Evolutionary conservation across 345 rosid genomes (phyloP).

Genomic region (Acer yangbiense): DNA sequence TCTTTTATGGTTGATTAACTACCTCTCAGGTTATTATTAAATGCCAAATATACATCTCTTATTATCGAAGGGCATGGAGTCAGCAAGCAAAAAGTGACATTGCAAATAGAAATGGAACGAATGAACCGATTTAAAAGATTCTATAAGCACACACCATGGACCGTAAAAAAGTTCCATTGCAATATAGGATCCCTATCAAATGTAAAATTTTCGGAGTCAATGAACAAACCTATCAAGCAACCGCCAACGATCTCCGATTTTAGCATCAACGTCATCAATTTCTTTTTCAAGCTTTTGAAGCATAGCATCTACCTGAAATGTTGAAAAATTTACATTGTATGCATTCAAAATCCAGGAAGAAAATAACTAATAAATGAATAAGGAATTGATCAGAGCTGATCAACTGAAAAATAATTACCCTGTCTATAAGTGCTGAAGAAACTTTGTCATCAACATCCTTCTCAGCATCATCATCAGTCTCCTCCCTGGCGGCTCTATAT

Average conservation of each 20-base stretch:
- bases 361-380: background rate
- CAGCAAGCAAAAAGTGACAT: background rate
- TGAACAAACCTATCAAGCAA: slow-evolving; percentile 78
- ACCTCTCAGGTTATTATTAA: background rate
- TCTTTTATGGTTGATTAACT: background rate
- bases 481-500: slow-evolving; percentile 88
- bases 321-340: slow-evolving; percentile 13
- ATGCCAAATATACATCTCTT: background rate
- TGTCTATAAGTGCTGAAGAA: slow-evolving; percentile 76
- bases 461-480: slow-evolving; percentile 62
- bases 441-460: slow-evolving; percentile 66
- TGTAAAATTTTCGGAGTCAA: slow-evolving; percentile 9
- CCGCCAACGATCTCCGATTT: slow-evolving; percentile 93
- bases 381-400: background rate
- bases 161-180: background rate
- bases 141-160: background rate
- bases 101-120: background rate
- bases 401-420: slow-evolving; percentile 44
- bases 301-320: slow-evolving; percentile 83
- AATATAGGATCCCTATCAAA: slow-evolving; percentile 7
- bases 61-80: background rate
- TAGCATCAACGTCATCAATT: slow-evolving; percentile 94
- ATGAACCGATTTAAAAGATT: background rate
- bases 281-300: slow-evolving; percentile 96
- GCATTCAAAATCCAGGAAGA: background rate